Conservation (phyloP, 2,329 filamentous ascomycete species). For the Botryosphaeria dothidea region DNA sequence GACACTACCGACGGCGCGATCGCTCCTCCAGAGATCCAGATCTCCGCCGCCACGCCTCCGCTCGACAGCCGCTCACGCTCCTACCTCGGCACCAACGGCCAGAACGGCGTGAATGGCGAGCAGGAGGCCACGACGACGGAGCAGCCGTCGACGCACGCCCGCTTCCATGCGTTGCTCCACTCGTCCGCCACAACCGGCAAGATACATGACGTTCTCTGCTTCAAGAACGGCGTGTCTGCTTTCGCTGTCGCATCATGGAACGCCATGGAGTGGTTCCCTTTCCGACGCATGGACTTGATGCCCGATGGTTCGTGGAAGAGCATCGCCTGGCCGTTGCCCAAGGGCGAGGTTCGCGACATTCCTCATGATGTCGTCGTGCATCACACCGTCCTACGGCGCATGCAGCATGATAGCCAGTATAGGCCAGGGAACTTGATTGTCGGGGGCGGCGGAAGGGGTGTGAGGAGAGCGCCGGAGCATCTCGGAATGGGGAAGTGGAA, state of each 20-base stretch:
- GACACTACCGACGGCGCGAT: background rate
- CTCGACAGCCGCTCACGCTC: background rate
- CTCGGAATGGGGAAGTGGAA: conserved; percentile 73
- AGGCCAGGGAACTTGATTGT: conserved; percentile 78
- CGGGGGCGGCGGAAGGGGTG: conserved; percentile 74
- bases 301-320: conserved; percentile 74
- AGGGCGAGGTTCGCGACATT: conserved; percentile 76
- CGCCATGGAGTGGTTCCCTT: conserved; percentile 79
- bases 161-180: conserved; percentile 61
- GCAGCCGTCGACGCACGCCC: background rate
- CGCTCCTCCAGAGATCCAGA: conserved; percentile 33
- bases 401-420: conserved; percentile 65
- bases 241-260: conserved; percentile 68
- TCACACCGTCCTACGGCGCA: conserved; percentile 70
- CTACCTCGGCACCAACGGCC: background rate
- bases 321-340: conserved; percentile 77
- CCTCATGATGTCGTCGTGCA: conserved; percentile 71
- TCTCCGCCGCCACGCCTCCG: conserved; percentile 28
- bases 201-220: conserved; percentile 72
- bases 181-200: conserved; percentile 53
- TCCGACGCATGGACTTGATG: conserved; percentile 76
- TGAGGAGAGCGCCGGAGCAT: conserved; percentile 59
- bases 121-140: background rate
- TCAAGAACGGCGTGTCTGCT: conserved; percentile 58
- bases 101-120: background rate